Evolutionary conservation across 2,329 filamentous ascomycete species (phyloP).

Genomic region (Apiospora saccharicola): DNA sequence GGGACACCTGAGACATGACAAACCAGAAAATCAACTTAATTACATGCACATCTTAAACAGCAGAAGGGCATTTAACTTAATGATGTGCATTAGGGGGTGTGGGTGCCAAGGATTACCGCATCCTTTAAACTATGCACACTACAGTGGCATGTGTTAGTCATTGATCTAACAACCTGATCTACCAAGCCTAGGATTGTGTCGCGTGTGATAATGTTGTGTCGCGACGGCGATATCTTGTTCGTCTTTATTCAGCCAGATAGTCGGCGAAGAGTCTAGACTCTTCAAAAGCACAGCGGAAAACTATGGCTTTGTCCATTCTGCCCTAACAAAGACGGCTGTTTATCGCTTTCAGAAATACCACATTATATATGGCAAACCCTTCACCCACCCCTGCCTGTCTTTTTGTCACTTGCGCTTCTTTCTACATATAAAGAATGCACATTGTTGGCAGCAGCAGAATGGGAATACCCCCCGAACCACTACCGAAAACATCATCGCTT

Average conservation of each 20-base stretch:
- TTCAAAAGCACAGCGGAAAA: neutral
- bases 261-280: neutral
- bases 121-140: neutral
- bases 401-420: neutral
- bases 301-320: neutral
- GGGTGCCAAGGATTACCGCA: too few relatives aligned
- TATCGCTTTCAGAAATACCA: neutral
- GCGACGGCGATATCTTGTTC: neutral
- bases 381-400: neutral
- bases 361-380: neutral
- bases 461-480: neutral
- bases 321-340: neutral
- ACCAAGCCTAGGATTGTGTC: neutral
- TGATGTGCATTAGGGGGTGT: too few relatives aligned
- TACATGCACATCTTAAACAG: too few relatives aligned
- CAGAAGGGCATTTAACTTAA: too few relatives aligned
- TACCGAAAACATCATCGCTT: neutral
- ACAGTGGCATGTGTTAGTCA: neutral
- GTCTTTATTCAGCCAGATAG: neutral
- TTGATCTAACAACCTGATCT: neutral
- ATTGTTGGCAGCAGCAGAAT: slow-evolving; percentile 7
- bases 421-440: slow-evolving; percentile 3
- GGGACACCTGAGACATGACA: too few relatives aligned
- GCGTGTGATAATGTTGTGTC: neutral
- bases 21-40: too few relatives aligned